Conservation (phyloP, 345 rosid genomes). For the Luvunga scandens region DNA sequence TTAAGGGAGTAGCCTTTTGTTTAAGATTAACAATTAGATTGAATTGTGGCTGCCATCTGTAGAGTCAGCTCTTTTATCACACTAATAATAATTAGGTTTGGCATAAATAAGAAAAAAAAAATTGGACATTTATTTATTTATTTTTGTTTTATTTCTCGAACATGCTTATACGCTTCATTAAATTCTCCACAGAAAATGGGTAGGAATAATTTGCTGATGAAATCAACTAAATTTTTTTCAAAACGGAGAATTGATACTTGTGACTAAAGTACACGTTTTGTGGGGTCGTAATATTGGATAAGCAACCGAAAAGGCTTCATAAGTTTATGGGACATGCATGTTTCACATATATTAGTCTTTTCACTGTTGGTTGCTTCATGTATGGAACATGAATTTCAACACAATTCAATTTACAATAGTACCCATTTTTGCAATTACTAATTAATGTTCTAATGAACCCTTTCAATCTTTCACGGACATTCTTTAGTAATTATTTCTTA, state of each 20-base stretch:
- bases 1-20: background rate
- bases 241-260: conserved; percentile 1
- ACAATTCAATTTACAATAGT: background rate
- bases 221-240: background rate
- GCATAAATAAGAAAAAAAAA: too few relatives aligned
- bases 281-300: conserved; percentile 17
- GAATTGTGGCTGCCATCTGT: too few relatives aligned
- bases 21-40: too few relatives aligned
- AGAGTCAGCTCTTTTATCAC: too few relatives aligned
- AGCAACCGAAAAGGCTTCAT: background rate
- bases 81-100: too few relatives aligned
- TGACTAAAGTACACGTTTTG: conserved; percentile 24
- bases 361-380: conserved; percentile 22
- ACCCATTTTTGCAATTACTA: background rate
- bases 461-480: too few relatives aligned
- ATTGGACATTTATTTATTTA: too few relatives aligned
- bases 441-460: too few relatives aligned
- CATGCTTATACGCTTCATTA: background rate
- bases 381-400: conserved; percentile 19
- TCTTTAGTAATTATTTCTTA: background rate
- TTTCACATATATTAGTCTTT: background rate
- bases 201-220: background rate
- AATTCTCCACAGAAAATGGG: background rate
- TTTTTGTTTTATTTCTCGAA: background rate
- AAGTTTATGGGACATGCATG: background rate